Base-by-base conservation (phyloP, 495 filamentous ascomycete genomes). In the Cryomyces antarcticus region DNA sequence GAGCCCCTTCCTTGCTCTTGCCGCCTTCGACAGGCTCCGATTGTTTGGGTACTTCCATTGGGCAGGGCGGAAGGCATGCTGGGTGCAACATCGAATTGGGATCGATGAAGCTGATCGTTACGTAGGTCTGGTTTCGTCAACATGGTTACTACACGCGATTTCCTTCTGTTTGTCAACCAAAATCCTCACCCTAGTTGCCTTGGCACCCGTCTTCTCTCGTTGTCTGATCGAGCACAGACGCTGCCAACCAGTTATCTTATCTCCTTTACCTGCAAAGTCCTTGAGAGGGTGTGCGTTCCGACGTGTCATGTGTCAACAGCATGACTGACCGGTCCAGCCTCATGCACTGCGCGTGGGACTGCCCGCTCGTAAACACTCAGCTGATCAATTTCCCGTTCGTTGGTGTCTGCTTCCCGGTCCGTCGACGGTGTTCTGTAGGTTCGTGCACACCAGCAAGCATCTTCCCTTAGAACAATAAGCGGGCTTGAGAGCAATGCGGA, bases 181-280 rank as follows among this genome's bases (percentile, higher is more conserved):
- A 9, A 12, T 35, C 3, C 33, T 35, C 12, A 12, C 33, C 7
- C 12, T 35, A 12, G 9, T 35, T 12, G 33, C 9, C 33, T 24
- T 24, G 17, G 33, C 33, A 35, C 9, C 7, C 33, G 33, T 9
- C 9, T 3, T 3, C 3, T 9, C 33, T 35, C 9, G 3, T 35
- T 30, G 31, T 34, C 6, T 29, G 27, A 43, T 27, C 6, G 11
- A 13, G 17, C 11, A 17, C 27, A 7, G 27, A 27, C 31, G 31
- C 7, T 33, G 24, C 30, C 37, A 33, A 29, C 41, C 41, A 43
- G 41, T 43, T 30, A 43, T 33, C 41, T 43, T 43, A 43, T 43
- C 41, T 43, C 12, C 41, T 28, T 11, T 37, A 35, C 30, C 30
- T 43, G 41, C 41, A 34, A 33, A 6, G 29, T 29, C 41, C 10